Conservation (phyloP, 108 stramenopile genomes). For the Pseudonitzschia multiseries region DNA sequence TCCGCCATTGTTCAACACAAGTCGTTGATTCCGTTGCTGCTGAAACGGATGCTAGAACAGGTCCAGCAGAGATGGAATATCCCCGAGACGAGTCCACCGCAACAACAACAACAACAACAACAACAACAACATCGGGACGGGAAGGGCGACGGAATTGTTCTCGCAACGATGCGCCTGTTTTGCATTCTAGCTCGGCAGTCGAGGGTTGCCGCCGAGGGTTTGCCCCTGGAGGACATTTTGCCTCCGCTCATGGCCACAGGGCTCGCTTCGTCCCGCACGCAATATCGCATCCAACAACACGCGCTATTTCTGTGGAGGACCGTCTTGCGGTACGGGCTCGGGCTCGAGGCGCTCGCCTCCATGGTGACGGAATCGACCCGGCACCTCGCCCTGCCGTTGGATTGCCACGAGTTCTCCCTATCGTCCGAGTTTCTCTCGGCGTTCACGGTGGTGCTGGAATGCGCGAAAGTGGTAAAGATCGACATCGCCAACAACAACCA, state of each 20-base stretch:
- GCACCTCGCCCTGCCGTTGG: conserved; percentile 36
- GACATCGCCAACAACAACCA: not conserved
- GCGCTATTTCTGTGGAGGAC: conserved; percentile 68
- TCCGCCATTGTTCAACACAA: conserved; percentile 73
- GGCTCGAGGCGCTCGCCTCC: conserved; percentile 44
- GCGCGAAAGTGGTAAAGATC: conserved; percentile 21
- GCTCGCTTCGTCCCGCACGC: conserved; percentile 26
- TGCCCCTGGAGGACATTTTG: conserved; percentile 31
- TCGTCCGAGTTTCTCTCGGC: conserved; percentile 55
- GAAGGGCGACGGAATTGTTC: not conserved
- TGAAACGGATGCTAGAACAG: conserved; percentile 8
- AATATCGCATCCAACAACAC: conserved; percentile 50
- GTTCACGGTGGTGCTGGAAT: conserved; percentile 42
- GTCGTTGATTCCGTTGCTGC: conserved; percentile 40
- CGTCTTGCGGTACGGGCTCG: conserved; percentile 73
- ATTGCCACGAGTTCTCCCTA: conserved; percentile 32
- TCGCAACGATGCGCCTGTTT: conserved; percentile 56
- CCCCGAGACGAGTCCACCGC: not conserved
- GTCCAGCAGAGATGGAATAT: too few relatives aligned
- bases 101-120: not conserved
- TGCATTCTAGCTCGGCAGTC: conserved; percentile 79
- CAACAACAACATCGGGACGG: not conserved
- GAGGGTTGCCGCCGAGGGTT: conserved; percentile 51
- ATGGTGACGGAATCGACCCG: conserved; percentile 51
- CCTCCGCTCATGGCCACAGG: conserved; percentile 36